Evolutionary conservation across 257 asterid species (phyloP), one percentile per base, ranked within the genome.

Genomic region (Asclepias syriaca): DNA sequence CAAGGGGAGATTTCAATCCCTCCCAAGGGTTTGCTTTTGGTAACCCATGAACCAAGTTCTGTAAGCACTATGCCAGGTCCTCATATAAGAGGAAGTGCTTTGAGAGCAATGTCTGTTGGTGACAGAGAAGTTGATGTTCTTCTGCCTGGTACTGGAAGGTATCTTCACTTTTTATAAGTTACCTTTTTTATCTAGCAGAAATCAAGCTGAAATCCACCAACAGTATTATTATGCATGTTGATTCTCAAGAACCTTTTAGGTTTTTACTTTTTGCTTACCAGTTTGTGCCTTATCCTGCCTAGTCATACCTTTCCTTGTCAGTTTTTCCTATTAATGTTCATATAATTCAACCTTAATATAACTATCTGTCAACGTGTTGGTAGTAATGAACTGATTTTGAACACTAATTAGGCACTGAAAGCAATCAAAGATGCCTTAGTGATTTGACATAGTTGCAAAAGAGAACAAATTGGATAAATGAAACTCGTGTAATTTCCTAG

Each of bases 81-180:
- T 49, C 89, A 85, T 32, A 74, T 80, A 21, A 70, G 89, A 78
- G 89, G 89, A 74, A 80, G 81, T 61, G 73, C 83, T 16, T 60
- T 85, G 75, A 80, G 72, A 74, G 89, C 89, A 68, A 68, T 60
- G 80, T 77, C 89, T 6, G 78, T 80, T 27, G 89, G 89, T 46
- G 84, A 85, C 66, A 74, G 74, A 75, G 89, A 85, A 58, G 89
- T 83, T 40, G 89, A 85, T 80, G 83, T 85, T 58, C 84, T 85
- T 55, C 77, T 85, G 70, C 89, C 89, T 50, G 89, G 85, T 72
- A 78, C 85, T 53, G 87, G 84, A 80, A 85, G 89, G 89, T 84
- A 82, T 48, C 48, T 43, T 43, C 48, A 43, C 11, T 9, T 43
- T 66, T 68, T 39, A 12, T 16, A 14, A 6, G n/a, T 1, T 29